phyloP scores from a whole-genome alignment of 176 grass and related monocot genomes.

The Raddia guianensis region DNA sequence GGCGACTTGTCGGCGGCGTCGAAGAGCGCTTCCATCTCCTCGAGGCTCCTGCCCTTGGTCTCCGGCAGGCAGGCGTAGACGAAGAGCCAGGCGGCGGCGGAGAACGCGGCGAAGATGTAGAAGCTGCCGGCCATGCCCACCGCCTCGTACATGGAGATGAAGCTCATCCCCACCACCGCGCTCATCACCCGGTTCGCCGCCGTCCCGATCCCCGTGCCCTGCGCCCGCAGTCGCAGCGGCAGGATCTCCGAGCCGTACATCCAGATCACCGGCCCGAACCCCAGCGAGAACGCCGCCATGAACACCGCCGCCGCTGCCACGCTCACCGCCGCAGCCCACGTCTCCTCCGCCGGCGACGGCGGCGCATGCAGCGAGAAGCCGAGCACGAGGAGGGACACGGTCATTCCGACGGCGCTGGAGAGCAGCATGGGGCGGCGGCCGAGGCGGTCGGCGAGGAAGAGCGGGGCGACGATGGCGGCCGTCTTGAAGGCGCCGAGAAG shows the following conservation, averaged over 20 bases:
- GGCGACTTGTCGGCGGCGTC: background rate
- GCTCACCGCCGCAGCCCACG: slow-evolving; percentile 35
- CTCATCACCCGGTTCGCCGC: slow-evolving; percentile 64
- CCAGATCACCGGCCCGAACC: slow-evolving; percentile 58
- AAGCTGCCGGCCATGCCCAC: slow-evolving; percentile 60
- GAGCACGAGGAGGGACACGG: slow-evolving; percentile 38
- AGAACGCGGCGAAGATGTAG: slow-evolving; percentile 55
- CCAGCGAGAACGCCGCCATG: slow-evolving; percentile 63
- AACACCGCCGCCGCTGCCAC: slow-evolving; percentile 36
- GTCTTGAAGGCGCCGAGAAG: slow-evolving; percentile 59
- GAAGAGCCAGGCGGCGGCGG: slow-evolving; percentile 49
- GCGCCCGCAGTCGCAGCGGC: slow-evolving; percentile 57
- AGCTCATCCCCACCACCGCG: slow-evolving; percentile 53
- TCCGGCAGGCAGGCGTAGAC: slow-evolving; percentile 63
- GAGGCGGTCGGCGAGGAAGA: slow-evolving; percentile 56
- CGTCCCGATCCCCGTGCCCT: slow-evolving; percentile 52
- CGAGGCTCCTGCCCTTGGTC: slow-evolving; percentile 66
- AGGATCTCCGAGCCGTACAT: slow-evolving; percentile 69
- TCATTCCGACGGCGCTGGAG: slow-evolving; percentile 56
- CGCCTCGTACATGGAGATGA: slow-evolving; percentile 61
- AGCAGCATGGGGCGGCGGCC: slow-evolving; percentile 73
- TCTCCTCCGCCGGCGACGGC: background rate
- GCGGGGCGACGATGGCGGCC: slow-evolving; percentile 47
- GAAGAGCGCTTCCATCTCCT: slow-evolving; percentile 77
- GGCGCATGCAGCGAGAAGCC: slow-evolving; percentile 23